These are phyloP conservation scores for Phragmites australis DNA, from an alignment of 176 grass and related monocot genomes.

Conservation along the genomic window DNA sequence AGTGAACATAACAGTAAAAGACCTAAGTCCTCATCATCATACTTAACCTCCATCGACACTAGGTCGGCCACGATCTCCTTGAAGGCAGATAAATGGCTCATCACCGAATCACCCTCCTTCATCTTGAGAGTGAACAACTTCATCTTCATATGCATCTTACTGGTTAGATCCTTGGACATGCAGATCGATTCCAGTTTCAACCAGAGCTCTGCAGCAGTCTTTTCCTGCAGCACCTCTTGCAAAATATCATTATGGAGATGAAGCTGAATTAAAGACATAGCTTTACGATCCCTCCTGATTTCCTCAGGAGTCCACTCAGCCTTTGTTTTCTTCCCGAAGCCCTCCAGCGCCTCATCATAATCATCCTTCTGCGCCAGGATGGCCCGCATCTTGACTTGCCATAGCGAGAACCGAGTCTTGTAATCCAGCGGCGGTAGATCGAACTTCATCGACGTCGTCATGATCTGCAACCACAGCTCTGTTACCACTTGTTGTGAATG, in stretches of 20 bases:
- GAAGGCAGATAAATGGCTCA: neutral
- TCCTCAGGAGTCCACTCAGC: neutral
- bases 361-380: neutral
- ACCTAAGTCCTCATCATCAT: constrained; percentile 31
- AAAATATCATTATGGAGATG: constrained; percentile 29
- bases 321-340: neutral
- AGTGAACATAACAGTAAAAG: constrained; percentile 7
- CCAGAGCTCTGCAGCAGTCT: neutral
- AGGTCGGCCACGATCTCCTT: constrained; percentile 10
- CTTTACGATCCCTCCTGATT: neutral
- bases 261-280: neutral
- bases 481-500: neutral
- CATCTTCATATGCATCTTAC: constrained; percentile 3
- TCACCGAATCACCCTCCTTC: neutral
- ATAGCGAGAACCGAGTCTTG: neutral
- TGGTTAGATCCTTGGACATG: neutral
- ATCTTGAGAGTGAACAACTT: neutral
- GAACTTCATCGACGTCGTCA: neutral
- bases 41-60: neutral
- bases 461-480: neutral
- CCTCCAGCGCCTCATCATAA: neutral
- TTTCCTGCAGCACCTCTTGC: constrained; percentile 8
- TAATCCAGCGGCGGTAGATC: neutral
- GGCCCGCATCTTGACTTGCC: constrained; percentile 19
- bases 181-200: constrained; percentile 7